These are phyloP conservation scores for Cucurbita pepo DNA, from an alignment of 306 rosid species.

Conservation along the genomic window DNA sequence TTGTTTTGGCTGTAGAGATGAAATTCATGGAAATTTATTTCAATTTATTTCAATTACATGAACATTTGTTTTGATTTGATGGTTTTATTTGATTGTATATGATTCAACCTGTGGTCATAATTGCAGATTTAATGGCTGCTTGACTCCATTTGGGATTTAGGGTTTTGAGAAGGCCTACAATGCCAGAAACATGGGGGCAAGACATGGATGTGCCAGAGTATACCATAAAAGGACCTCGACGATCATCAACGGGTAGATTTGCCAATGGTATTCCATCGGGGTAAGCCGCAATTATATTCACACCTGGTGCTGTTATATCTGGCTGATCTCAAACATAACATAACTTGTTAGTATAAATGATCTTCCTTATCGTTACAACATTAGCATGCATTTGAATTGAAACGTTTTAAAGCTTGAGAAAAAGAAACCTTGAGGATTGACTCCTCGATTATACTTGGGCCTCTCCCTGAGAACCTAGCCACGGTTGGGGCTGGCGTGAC, in stretches of 20 bases:
- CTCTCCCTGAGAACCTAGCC: conserved; percentile 50
- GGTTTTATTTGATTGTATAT: not conserved
- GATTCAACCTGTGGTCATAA: too few species aligned
- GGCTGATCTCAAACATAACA: conserved; percentile 13
- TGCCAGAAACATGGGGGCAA: conserved; percentile 48
- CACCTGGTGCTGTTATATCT: conserved; percentile 48
- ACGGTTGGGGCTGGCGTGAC: conserved; percentile 28
- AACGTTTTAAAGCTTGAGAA: not conserved
- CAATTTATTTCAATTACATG: not conserved
- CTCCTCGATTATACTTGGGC: conserved; percentile 27
- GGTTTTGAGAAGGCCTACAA: conserved; percentile 32
- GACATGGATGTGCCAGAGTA: conserved; percentile 51
- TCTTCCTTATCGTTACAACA: not conserved
- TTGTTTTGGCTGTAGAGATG: conserved; percentile 17
- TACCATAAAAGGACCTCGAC: conserved; percentile 8
- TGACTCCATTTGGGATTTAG: conserved; percentile 17
- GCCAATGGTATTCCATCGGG: conserved; percentile 10
- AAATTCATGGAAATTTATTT: not conserved
- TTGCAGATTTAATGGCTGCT: too few species aligned
- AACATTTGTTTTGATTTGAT: too few species aligned
- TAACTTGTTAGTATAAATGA: not conserved
- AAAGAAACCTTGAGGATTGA: conserved; percentile 37
- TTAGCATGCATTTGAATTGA: not conserved
- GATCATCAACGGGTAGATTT: conserved; percentile 8
- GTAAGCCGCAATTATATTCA: conserved; percentile 29